phyloP scores from a whole-genome alignment of 345 rosid genomes.

The Populus deltoides region DNA sequence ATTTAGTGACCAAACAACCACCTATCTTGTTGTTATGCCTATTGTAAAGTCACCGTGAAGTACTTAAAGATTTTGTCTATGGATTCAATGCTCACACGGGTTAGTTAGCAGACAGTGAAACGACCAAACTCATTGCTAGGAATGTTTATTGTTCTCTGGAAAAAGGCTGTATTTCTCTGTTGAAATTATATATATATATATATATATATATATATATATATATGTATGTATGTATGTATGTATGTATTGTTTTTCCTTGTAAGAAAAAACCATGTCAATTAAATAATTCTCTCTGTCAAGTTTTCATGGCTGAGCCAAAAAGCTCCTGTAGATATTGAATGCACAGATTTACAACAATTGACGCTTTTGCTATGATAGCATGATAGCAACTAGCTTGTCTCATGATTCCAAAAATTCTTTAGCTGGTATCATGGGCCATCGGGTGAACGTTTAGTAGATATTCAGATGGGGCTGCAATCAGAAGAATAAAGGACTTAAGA shows the following conservation, averaged over 20 bases:
- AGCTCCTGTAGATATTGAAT: background rate
- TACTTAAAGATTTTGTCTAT: background rate
- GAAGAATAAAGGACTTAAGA: background rate
- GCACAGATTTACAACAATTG: background rate
- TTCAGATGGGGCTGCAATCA: conserved; percentile 21
- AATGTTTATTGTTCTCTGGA: background rate
- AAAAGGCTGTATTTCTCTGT: background rate
- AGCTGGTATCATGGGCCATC: background rate
- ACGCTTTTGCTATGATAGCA: background rate
- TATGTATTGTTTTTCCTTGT: background rate
- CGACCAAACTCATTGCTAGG: background rate
- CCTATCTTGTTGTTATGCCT: background rate
- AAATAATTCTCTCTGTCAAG: background rate
- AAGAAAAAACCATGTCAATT: background rate
- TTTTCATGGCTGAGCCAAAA: background rate
- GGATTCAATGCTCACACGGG: background rate
- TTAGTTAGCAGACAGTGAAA: background rate
- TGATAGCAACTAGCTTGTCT: background rate
- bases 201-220: no score
- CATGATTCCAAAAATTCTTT: background rate
- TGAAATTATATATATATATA: background rate
- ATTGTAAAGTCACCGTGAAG: background rate
- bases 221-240: background rate
- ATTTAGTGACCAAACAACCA: background rate
- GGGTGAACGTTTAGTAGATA: conserved; percentile 3